Conservation (phyloP, 2,329 filamentous ascomycete genomes). For the Colletotrichum coccodes region DNA sequence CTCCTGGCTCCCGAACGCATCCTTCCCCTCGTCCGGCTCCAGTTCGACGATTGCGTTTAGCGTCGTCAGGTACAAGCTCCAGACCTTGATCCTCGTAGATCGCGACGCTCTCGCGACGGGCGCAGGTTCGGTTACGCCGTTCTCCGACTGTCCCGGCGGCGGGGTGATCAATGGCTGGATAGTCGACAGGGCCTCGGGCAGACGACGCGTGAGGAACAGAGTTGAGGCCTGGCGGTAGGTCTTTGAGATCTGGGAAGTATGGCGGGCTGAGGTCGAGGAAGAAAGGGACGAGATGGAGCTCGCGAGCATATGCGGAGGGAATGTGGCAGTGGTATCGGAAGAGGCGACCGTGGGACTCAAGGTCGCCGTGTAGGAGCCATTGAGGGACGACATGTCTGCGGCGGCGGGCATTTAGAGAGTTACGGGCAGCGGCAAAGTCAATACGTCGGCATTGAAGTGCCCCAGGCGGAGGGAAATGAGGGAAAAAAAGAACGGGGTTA, state of each 20-base stretch:
- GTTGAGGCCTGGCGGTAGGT: slow-evolving; percentile 94
- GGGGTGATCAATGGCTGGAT: slow-evolving; percentile 84
- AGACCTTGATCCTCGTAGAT: slow-evolving; percentile 91
- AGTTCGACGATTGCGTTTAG: slow-evolving; percentile 92
- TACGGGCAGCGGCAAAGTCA: slow-evolving; percentile 16
- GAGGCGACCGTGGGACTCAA: slow-evolving; percentile 55
- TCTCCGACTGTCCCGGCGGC: slow-evolving; percentile 56
- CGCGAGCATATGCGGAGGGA: slow-evolving; percentile 64
- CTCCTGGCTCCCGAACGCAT: slow-evolving; percentile 83
- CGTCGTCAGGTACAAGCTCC: slow-evolving; percentile 95
- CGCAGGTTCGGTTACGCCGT: slow-evolving; percentile 64
- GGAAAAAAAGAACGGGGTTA: slow-evolving; percentile 29
- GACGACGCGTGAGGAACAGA: slow-evolving; percentile 91
- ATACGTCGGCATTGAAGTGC: slow-evolving; percentile 31
- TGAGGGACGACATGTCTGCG: slow-evolving; percentile 52
- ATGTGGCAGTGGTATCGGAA: slow-evolving; percentile 45
- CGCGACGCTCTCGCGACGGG: slow-evolving; percentile 84
- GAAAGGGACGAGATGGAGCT: slow-evolving; percentile 77
- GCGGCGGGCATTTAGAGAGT: slow-evolving; percentile 26
- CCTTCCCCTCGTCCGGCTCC: slow-evolving; percentile 89
- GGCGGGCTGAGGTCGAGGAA: slow-evolving; percentile 68
- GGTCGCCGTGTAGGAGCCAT: slow-evolving; percentile 53
- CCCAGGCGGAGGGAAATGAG: slow-evolving; percentile 29
- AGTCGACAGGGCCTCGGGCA: slow-evolving; percentile 88
- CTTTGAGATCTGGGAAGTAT: slow-evolving; percentile 83